Conservation (phyloP, 495 filamentous ascomycete species). For the Tricharina praecox region DNA sequence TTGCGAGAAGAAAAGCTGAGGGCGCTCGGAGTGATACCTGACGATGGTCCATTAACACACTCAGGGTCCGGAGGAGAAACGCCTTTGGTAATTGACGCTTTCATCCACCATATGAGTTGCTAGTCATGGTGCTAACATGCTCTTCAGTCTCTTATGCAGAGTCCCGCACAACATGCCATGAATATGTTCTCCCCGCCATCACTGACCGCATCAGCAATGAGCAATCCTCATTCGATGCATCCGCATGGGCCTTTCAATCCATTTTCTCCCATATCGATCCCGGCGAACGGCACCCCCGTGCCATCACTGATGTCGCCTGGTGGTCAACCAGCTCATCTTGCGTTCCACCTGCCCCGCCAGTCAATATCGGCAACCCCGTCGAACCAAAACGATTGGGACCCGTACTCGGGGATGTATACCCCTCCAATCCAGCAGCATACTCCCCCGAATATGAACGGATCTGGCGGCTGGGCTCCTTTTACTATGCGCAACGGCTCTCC, state of each 20-base stretch:
- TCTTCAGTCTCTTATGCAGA: slow-evolving; percentile 19
- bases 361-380: slow-evolving; percentile 21
- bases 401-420: slow-evolving; percentile 13
- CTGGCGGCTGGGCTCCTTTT: slow-evolving; percentile 21
- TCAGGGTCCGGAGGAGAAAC: slow-evolving; percentile 28
- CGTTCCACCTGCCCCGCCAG: slow-evolving; percentile 24
- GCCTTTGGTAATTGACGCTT: slow-evolving; percentile 23
- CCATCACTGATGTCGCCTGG: slow-evolving; percentile 18
- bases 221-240: slow-evolving; percentile 10
- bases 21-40: slow-evolving; percentile 68
- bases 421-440: slow-evolving; percentile 19
- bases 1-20: slow-evolving; percentile 79
- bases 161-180: slow-evolving; percentile 18
- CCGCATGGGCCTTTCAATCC: slow-evolving; percentile 16
- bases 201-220: slow-evolving; percentile 21
- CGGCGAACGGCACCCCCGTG: slow-evolving; percentile 10
- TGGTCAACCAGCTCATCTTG: slow-evolving; percentile 11
- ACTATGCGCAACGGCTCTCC: slow-evolving; percentile 19
- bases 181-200: slow-evolving; percentile 23
- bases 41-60: slow-evolving; percentile 44
- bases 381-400: slow-evolving; percentile 16
- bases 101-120: too few relatives aligned
- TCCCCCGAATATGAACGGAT: slow-evolving; percentile 13
- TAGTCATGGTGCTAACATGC: slow-evolving; percentile 4
- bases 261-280: slow-evolving; percentile 15